Evolutionary conservation across 2,329 filamentous ascomycete species (phyloP).

Genomic region (Teratosphaeria gauchensis): DNA sequence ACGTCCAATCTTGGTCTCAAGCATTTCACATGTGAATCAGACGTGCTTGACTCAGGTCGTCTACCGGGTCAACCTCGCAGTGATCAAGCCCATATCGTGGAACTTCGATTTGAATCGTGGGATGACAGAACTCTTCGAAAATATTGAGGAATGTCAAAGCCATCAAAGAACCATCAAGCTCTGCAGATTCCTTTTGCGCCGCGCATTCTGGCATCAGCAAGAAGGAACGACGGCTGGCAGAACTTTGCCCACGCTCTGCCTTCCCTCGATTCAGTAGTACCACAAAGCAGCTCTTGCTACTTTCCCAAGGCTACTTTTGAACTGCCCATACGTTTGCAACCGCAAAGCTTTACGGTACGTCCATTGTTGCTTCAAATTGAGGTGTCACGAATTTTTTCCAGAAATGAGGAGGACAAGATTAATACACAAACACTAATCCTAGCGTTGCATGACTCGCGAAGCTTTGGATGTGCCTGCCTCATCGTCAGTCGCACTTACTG

Average conservation of each 20-base stretch:
- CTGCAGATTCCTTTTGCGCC: neutral
- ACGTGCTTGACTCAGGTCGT: neutral
- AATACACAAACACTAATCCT: neutral
- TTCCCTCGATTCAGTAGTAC: neutral
- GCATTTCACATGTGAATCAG: no score
- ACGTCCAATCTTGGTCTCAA: no score
- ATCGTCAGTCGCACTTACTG: neutral
- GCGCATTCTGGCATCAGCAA: neutral
- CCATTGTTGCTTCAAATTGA: neutral
- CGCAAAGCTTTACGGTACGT: neutral
- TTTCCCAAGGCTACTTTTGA: neutral
- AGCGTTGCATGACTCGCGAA: neutral
- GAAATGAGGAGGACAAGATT: neutral
- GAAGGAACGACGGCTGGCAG: neutral
- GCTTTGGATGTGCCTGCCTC: neutral
- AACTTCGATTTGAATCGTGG: neutral
- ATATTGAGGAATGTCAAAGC: neutral
- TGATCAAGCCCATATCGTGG: neutral
- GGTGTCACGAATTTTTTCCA: no score
- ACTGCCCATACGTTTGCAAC: neutral
- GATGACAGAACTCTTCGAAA: neutral
- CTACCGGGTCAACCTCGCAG: neutral
- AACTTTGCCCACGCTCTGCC: neutral
- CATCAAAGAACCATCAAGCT: neutral
- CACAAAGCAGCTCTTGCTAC: neutral